Conservation (phyloP, 306 rosid genomes). For the Argentina anserina region DNA sequence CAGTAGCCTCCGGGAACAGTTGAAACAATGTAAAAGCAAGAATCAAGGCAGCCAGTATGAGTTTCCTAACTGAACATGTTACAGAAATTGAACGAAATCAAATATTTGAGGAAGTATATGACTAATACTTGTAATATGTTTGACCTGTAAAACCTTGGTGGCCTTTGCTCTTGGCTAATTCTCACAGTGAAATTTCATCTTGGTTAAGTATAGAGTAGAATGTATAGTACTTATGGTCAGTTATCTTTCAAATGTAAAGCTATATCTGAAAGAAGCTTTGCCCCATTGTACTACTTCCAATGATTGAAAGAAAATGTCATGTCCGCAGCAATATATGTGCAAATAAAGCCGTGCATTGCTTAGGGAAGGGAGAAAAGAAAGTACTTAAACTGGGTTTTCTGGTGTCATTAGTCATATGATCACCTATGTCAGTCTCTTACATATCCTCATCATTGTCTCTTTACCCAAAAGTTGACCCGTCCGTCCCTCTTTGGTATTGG, state of each 20-base stretch:
- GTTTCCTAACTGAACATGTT: constrained; percentile 42
- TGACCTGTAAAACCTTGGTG: constrained; percentile 3
- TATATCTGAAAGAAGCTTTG: neutral
- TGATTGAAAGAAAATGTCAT: neutral
- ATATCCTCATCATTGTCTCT: too few species aligned
- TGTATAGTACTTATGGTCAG: neutral
- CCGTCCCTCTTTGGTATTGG: too few species aligned
- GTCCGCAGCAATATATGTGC: neutral
- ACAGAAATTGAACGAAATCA: constrained; percentile 58
- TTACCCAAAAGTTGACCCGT: too few species aligned
- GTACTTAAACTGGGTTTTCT: too few species aligned
- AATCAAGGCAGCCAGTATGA: constrained; percentile 42
- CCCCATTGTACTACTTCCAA: neutral
- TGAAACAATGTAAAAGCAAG: constrained; percentile 54
- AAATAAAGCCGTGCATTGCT: neutral
- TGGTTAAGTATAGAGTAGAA: neutral
- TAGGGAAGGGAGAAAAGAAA: neutral
- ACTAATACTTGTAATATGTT: constrained; percentile 9
- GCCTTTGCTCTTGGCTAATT: neutral
- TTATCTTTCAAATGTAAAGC: neutral
- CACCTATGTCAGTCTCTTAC: too few species aligned
- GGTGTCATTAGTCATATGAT: too few species aligned
- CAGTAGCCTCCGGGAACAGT: constrained; percentile 59
- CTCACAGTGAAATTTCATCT: constrained; percentile 2
- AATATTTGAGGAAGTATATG: constrained; percentile 31